Conservation (phyloP, 2,329 filamentous ascomycete genomes). For the Aspergillus sergii region DNA sequence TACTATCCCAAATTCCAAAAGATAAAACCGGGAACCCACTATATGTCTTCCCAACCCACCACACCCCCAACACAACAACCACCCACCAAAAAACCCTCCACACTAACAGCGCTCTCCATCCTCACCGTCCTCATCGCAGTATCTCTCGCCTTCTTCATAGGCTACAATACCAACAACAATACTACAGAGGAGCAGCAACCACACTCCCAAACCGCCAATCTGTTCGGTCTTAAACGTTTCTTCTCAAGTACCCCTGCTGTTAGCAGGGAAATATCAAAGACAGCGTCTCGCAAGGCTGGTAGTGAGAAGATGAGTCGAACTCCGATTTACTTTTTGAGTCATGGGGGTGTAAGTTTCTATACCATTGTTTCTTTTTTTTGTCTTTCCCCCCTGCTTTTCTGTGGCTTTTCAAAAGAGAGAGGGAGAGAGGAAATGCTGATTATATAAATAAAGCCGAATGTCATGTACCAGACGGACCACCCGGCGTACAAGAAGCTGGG, state of each 20-base stretch:
- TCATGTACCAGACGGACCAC: slow-evolving; percentile 70
- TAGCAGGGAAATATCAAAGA: slow-evolving; percentile 1
- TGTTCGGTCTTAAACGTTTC: slow-evolving; percentile 31
- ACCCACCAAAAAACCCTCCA: slow-evolving; percentile 8
- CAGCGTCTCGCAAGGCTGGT: neutral
- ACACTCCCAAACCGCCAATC: slow-evolving; percentile 24
- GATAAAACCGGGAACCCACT: neutral
- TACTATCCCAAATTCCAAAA: neutral
- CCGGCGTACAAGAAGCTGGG: slow-evolving; percentile 68
- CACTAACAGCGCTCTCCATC: slow-evolving; percentile 21
- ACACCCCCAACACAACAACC: slow-evolving; percentile 3
- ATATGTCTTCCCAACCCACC: slow-evolving; percentile 26
- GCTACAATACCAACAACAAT: slow-evolving; percentile 11
- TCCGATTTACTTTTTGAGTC: slow-evolving; percentile 57
- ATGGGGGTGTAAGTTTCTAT: slow-evolving; percentile 45
- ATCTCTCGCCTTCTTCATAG: slow-evolving; percentile 21
- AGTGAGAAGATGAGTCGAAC: slow-evolving; percentile 37
- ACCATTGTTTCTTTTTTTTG: neutral
- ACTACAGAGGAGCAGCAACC: neutral
- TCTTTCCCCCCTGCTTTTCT: neutral
- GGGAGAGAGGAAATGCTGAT: neutral
- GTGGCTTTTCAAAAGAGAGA: neutral
- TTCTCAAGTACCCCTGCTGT: slow-evolving; percentile 17
- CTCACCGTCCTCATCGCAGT: slow-evolving; percentile 24
- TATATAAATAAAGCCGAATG: slow-evolving; percentile 51